A percentile compares a stretch with the other conserved stretches of the same genome.
These are phyloP conservation scores for Silene uniflora DNA, from an alignment of 148 eudicot genomes.

Conservation along the genomic window DNA sequence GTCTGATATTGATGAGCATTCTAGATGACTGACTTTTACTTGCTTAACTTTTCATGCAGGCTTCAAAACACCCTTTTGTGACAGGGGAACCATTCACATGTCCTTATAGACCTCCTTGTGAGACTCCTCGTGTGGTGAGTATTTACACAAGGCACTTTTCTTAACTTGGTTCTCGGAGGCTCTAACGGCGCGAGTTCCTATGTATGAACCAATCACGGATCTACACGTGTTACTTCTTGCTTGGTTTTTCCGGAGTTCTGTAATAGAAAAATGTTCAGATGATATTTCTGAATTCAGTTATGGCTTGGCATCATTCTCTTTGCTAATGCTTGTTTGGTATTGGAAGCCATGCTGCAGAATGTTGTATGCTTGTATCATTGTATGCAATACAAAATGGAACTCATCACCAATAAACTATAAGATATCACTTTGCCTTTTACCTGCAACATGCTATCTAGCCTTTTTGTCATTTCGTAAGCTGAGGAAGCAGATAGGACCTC, in stretches of 20 bases:
- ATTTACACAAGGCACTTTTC: slow-evolving; percentile 8
- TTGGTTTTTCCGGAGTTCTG: neutral
- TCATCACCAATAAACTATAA: neutral
- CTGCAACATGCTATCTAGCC: neutral
- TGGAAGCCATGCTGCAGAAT: neutral
- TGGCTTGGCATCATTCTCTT: neutral
- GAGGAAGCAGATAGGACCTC: neutral
- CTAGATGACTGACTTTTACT: slow-evolving; percentile 1
- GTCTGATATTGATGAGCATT: neutral
- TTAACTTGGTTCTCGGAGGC: neutral
- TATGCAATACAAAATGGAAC: slow-evolving; percentile 1
- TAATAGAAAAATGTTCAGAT: neutral
- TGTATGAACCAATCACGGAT: neutral
- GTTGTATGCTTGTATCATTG: neutral
- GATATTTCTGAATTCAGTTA: neutral
- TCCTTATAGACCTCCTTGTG: slow-evolving; percentile 73
- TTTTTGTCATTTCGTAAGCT: neutral
- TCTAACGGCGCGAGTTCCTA: neutral
- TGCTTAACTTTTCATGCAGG: slow-evolving; percentile 44
- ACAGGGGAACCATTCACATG: slow-evolving; percentile 96
- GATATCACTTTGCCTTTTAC: neutral
- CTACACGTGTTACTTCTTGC: neutral
- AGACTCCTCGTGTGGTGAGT: slow-evolving; percentile 87
- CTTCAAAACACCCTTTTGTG: slow-evolving; percentile 90
- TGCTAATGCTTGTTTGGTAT: neutral